These are phyloP conservation scores for Thermothielavioides terrestris DNA, from an alignment of 495 filamentous ascomycete genomes.

Conservation along the genomic window DNA sequence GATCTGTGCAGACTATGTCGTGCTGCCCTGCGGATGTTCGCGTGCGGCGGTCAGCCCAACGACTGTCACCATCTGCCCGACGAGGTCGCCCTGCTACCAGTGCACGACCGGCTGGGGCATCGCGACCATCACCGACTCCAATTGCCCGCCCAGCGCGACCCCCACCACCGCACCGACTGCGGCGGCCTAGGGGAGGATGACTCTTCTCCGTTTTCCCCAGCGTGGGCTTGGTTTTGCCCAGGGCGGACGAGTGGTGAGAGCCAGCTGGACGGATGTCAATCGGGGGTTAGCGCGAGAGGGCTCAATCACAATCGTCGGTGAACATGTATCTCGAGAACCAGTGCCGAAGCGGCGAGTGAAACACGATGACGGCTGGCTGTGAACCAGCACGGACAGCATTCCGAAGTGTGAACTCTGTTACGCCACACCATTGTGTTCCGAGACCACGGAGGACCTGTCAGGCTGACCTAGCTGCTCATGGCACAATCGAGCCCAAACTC, in stretches of 20 bases:
- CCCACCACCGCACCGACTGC: background rate
- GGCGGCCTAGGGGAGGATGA: background rate
- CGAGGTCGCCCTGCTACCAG: slow-evolving; percentile 9
- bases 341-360: too few species aligned
- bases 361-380: too few species aligned
- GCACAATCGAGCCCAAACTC: too few species aligned
- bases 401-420: too few species aligned
- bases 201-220: too few species aligned
- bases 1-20: slow-evolving; percentile 2
- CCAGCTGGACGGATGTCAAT: background rate
- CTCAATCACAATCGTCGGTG: too few species aligned
- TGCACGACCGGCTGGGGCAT: slow-evolving; percentile 14
- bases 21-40: slow-evolving; percentile 18
- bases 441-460: too few species aligned
- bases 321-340: too few species aligned
- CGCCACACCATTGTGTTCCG: too few species aligned
- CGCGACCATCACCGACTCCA: background rate
- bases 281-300: too few species aligned
- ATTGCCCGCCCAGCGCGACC: background rate
- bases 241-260: background rate
- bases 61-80: slow-evolving; percentile 18
- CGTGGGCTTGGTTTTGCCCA: background rate
- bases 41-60: slow-evolving; percentile 8
- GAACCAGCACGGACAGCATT: too few species aligned
- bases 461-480: too few species aligned